phyloP scores from a whole-genome alignment of 2,329 filamentous ascomycete species.

The Aureobasidium sp. region DNA sequence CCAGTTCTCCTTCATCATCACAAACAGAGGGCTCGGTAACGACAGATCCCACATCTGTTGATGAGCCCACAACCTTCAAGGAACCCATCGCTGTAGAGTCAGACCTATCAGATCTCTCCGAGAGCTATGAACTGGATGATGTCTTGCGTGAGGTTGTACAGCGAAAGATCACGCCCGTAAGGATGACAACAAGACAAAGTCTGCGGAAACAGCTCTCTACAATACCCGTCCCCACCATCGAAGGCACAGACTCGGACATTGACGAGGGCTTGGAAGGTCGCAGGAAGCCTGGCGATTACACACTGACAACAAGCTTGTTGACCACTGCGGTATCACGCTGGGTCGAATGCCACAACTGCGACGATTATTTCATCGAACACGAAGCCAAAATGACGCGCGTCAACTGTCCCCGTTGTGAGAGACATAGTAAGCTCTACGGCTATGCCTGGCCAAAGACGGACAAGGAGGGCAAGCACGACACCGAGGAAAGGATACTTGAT shows the following conservation, averaged over 20 bases:
- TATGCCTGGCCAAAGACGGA: slow-evolving; percentile 96
- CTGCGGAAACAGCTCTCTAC: slow-evolving; percentile 17
- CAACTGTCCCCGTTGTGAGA: slow-evolving; percentile 85
- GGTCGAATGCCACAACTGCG: slow-evolving; percentile 84
- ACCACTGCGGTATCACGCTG: slow-evolving; percentile 70
- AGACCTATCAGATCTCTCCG: slow-evolving; percentile 35
- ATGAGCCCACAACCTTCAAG: background rate
- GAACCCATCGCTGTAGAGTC: slow-evolving; percentile 22
- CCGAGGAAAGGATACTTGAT: slow-evolving; percentile 63
- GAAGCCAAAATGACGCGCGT: slow-evolving; percentile 81
- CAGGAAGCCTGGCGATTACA: slow-evolving; percentile 54
- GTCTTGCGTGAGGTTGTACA: slow-evolving; percentile 31
- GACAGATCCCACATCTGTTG: slow-evolving; percentile 19
- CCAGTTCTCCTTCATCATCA: slow-evolving; percentile 18
- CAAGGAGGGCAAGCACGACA: slow-evolving; percentile 65
- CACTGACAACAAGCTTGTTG: slow-evolving; percentile 68
- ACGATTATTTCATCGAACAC: slow-evolving; percentile 73
- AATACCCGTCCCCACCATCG: slow-evolving; percentile 25
- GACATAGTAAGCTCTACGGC: slow-evolving; percentile 92
- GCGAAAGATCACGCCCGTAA: slow-evolving; percentile 24
- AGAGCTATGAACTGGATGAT: slow-evolving; percentile 34
- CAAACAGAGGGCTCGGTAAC: slow-evolving; percentile 16
- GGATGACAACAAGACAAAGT: slow-evolving; percentile 18
- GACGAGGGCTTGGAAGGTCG: slow-evolving; percentile 18
- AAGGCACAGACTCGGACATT: slow-evolving; percentile 17